phyloP scores from a whole-genome alignment of 345 rosid genomes.

The Raphanus raphanistrum region DNA sequence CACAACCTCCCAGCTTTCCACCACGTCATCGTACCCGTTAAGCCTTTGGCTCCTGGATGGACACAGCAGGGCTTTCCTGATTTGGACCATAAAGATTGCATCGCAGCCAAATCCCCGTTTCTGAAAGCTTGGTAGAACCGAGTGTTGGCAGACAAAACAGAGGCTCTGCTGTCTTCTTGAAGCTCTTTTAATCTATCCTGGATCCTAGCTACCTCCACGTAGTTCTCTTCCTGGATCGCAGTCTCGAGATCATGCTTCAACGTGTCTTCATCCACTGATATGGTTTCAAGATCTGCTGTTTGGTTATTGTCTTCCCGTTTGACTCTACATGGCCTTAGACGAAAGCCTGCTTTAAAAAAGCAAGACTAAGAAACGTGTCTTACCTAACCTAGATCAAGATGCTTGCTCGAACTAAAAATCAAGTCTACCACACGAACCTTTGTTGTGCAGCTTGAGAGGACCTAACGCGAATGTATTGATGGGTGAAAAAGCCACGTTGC shows the following conservation, averaged over 20 bases:
- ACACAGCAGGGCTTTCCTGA: conserved; percentile 69
- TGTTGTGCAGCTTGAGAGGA: conserved; percentile 37
- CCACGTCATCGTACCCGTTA: conserved; percentile 74
- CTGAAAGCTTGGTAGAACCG: conserved; percentile 74
- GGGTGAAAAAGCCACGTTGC: conserved; percentile 31
- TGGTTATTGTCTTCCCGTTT: conserved; percentile 60
- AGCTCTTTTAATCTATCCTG: conserved; percentile 64
- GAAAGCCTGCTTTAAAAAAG: conserved; percentile 30
- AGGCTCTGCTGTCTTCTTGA: conserved; percentile 64
- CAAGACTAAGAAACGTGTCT: neutral
- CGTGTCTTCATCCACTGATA: conserved; percentile 56
- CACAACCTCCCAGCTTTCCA: conserved; percentile 95
- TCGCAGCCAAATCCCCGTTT: conserved; percentile 67
- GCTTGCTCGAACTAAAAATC: neutral
- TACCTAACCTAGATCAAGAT: neutral
- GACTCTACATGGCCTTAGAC: conserved; percentile 46
- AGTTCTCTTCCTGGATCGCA: conserved; percentile 84
- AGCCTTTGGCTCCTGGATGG: conserved; percentile 83
- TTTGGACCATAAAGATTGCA: conserved; percentile 73
- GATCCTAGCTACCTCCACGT: conserved; percentile 75
- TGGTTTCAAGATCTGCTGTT: conserved; percentile 49
- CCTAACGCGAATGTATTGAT: conserved; percentile 21
- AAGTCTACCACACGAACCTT: conserved; percentile 25
- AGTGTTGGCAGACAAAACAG: conserved; percentile 69
- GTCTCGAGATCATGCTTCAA: conserved; percentile 55